Evolutionary conservation across 2,329 filamentous ascomycete species (phyloP).

Genomic region (Cercospora zeina): DNA sequence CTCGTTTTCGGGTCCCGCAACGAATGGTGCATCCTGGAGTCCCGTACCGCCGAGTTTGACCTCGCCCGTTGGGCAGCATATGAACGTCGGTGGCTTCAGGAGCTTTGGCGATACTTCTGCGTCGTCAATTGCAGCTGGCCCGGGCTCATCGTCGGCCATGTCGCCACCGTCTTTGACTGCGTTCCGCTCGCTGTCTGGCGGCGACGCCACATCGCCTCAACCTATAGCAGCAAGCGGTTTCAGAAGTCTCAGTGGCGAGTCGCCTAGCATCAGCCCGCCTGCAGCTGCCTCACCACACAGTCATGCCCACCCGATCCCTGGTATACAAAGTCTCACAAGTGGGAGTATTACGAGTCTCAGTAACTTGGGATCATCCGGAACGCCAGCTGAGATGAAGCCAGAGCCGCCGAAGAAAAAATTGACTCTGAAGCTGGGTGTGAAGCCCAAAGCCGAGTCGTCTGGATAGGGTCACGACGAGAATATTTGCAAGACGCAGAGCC

Average conservation of each 20-base stretch:
- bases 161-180: conserved; percentile 10
- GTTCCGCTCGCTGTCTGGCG: conserved; percentile 13
- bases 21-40: conserved; percentile 15
- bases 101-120: conserved; percentile 25
- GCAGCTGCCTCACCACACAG: conserved; percentile 18
- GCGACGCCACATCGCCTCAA: conserved; percentile 1
- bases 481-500: not conserved
- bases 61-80: conserved; percentile 23
- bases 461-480: conserved; percentile 11
- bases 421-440: conserved; percentile 31
- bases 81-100: conserved; percentile 36
- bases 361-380: conserved; percentile 8
- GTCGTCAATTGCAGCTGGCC: not conserved
- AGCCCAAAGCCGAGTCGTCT: conserved; percentile 13
- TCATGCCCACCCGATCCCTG: conserved; percentile 17
- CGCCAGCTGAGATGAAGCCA: conserved; percentile 12
- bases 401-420: conserved; percentile 34
- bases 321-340: conserved; percentile 14
- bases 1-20: conserved; percentile 15
- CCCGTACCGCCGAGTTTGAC: conserved; percentile 24
- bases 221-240: conserved; percentile 15
- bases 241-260: conserved; percentile 18
- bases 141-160: not conserved
- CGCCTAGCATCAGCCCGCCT: conserved; percentile 17
- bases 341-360: conserved; percentile 24